phyloP scores from a whole-genome alignment of 148 eudicot species.

The Fallopia convolvulus region DNA sequence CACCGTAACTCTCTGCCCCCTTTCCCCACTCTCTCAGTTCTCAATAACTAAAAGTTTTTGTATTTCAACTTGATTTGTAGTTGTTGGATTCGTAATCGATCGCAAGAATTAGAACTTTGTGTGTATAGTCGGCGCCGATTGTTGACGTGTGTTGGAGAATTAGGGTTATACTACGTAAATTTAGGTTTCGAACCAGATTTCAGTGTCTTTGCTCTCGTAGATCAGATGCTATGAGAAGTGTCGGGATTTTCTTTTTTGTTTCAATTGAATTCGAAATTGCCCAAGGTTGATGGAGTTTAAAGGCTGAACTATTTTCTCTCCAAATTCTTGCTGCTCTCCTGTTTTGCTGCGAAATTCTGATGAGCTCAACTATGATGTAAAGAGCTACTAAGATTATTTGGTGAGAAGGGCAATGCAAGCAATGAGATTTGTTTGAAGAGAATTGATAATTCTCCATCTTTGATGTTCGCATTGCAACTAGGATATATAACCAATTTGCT shows the following conservation, averaged over 20 bases:
- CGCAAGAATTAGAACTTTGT: not conserved
- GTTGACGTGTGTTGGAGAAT: not conserved
- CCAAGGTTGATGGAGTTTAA: not conserved
- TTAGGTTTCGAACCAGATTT: not conserved
- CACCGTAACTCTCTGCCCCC: slow-evolving; percentile 28
- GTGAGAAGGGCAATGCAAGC: not conserved
- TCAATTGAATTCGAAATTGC: not conserved
- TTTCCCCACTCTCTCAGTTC: not conserved
- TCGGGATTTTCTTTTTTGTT: not conserved
- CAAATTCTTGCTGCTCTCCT: not conserved
- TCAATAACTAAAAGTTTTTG: not conserved
- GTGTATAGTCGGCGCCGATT: not conserved
- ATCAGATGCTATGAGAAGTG: not conserved
- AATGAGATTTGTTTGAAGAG: not conserved
- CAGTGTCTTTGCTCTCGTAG: not conserved
- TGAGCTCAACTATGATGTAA: not conserved
- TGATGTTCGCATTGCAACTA: not conserved
- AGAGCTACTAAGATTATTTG: not conserved
- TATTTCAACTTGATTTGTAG: not conserved
- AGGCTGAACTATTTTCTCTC: not conserved
- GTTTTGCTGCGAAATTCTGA: not conserved
- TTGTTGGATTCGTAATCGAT: not conserved
- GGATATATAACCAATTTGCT: not conserved
- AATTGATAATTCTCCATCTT: not conserved
- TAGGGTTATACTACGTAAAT: not conserved